Evolutionary conservation across 805 yeast genomes (phyloP).

Genomic region (Cyberlindnera saturnus): DNA sequence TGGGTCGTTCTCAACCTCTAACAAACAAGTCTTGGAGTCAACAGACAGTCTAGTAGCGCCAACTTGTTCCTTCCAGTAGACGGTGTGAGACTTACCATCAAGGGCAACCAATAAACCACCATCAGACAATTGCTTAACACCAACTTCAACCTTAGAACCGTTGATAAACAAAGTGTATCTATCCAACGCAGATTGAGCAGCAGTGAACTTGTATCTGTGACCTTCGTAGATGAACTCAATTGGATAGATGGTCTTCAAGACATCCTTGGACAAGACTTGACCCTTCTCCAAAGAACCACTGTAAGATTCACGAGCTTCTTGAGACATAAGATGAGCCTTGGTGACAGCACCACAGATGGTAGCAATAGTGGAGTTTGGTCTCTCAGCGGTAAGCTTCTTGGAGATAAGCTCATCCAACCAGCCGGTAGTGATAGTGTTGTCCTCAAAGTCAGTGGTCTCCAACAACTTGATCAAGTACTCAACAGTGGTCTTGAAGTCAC

Average conservation of each 20-base stretch:
- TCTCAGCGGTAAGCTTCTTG: constrained; percentile 90
- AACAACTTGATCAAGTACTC: constrained; percentile 92
- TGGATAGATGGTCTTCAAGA: constrained; percentile 82
- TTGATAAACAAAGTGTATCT: constrained; percentile 85
- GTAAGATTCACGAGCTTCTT: constrained; percentile 64
- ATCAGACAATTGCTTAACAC: constrained; percentile 84
- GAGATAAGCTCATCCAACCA: constrained; percentile 97
- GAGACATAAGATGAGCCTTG: constrained; percentile 81
- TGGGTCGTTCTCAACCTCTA: constrained; percentile 96
- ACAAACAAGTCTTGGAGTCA: constrained; percentile 88
- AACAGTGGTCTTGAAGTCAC: constrained; percentile 97
- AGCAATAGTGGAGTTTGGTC: constrained; percentile 89
- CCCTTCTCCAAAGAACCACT: constrained; percentile 83
- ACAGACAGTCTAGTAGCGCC: constrained; percentile 92
- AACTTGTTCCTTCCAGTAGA: constrained; percentile 97
- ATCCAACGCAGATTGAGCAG: constrained; percentile 85
- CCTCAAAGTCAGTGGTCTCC: constrained; percentile 95
- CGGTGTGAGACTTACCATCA: constrained; percentile 90
- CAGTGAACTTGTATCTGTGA: constrained; percentile 87
- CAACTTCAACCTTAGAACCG: constrained; percentile 85
- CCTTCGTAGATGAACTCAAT: constrained; percentile 96
- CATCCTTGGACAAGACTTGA: constrained; percentile 81
- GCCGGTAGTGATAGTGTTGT: constrained; percentile 95
- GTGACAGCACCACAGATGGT: constrained; percentile 97
- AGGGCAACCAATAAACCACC: constrained; percentile 87